These are phyloP conservation scores for Aspergillus conjunctus DNA, from an alignment of 495 filamentous ascomycete genomes.

Conservation along the genomic window DNA sequence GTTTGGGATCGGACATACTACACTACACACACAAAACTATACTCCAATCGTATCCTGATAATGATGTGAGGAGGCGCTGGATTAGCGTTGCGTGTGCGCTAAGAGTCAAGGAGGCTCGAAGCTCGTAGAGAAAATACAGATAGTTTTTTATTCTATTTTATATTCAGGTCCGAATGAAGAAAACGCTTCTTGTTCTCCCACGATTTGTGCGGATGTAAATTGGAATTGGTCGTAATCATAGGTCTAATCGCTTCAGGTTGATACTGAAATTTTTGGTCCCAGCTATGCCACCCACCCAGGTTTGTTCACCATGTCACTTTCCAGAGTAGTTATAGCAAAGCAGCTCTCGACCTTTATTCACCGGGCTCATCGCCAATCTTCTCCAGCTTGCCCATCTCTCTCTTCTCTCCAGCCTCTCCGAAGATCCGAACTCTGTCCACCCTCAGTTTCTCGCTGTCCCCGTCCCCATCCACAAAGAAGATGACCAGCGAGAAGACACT, in stretches of 20 bases:
- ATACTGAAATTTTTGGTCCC: slow-evolving; percentile 9
- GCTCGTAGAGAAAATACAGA: too few species aligned
- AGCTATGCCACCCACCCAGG: background rate
- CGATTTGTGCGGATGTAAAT: background rate
- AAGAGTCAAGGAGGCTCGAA: background rate
- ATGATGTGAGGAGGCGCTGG: background rate
- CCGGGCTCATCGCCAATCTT: slow-evolving; percentile 83
- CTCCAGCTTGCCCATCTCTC: slow-evolving; percentile 90
- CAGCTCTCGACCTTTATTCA: slow-evolving; percentile 44
- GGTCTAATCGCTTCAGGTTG: background rate
- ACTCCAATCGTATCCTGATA: slow-evolving; percentile 25
- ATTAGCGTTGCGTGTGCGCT: background rate
- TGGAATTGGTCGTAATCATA: slow-evolving; percentile 3
- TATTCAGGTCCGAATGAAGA: too few species aligned
- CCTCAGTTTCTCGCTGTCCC: slow-evolving; percentile 80
- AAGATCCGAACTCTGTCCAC: slow-evolving; percentile 84
- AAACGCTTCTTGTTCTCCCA: too few species aligned
- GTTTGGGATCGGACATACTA: slow-evolving; percentile 54
- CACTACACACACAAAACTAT: slow-evolving; percentile 11
- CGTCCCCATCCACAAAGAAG: slow-evolving; percentile 88
- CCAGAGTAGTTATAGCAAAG: background rate
- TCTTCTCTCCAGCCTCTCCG: slow-evolving; percentile 91
- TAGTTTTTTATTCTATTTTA: too few species aligned
- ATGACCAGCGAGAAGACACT: slow-evolving; percentile 82
- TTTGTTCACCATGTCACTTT: background rate